Percentiles rank a stretch among this genome's conserved stretches.
Conservation (phyloP, 2,329 filamentous ascomycete genomes). For the Colletotrichum lupini region DNA sequence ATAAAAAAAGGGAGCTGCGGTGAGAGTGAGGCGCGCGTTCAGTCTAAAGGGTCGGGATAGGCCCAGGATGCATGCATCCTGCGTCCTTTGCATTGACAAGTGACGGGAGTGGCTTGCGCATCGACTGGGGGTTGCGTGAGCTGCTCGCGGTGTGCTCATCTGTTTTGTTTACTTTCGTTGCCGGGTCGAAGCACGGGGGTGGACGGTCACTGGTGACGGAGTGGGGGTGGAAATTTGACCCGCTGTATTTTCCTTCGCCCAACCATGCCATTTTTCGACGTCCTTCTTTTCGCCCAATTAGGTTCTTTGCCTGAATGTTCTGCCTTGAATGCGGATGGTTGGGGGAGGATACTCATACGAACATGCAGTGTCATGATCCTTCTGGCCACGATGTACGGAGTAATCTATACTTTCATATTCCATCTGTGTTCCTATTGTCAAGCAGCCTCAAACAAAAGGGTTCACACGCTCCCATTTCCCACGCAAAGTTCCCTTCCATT, state of each 20-base stretch:
- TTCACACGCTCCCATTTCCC: background rate
- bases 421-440: no score
- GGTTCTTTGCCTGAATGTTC: background rate
- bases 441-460: background rate
- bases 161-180: slow-evolving; percentile 33
- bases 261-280: slow-evolving; percentile 10
- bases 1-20: background rate
- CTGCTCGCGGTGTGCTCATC: background rate
- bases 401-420: no score
- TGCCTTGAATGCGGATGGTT: background rate
- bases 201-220: background rate
- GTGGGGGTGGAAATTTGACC: background rate
- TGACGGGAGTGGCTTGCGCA: slow-evolving; percentile 31
- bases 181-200: slow-evolving; percentile 4
- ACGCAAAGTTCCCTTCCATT: no score
- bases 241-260: background rate
- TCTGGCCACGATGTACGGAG: no score
- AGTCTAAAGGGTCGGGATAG: background rate
- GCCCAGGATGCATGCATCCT: background rate
- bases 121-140: background rate
- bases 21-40: background rate
- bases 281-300: slow-evolving; percentile 8
- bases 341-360: background rate
- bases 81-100: slow-evolving; percentile 16
- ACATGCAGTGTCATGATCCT: no score